Evolutionary conservation across 352 stramenopile genomes (phyloP), one percentile per base, ranked within the genome.

Genomic region (Pythium scleroteichum): DNA sequence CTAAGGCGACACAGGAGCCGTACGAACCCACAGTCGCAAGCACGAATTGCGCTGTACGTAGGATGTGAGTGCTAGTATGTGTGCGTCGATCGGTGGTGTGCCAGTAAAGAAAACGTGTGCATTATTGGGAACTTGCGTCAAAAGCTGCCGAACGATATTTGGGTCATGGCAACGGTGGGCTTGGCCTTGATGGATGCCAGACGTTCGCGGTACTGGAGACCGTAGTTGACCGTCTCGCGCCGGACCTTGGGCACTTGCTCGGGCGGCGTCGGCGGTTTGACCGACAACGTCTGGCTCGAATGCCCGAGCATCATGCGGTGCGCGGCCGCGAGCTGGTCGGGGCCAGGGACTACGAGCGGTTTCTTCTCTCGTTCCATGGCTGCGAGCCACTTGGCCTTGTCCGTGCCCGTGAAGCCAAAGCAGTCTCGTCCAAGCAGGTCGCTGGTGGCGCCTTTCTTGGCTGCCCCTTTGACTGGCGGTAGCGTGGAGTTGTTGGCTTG

Each of bases 271-370:
- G 85, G 85, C 29, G 79, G 83, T 27, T 89, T 90, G 53, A 92
- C 79, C 22, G 79, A 87, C 16, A 85, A 62, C 53, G 88, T 91
- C 55, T 92, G 83, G 63, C 85, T 94, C 24, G 85, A 92, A 47
- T 94, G 82, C 8, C 85, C 85, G 16, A 94, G 69, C 85, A 94
- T 94, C 40, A 94, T 52, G 17, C 85, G 81, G 51, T 92, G 81
- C 35, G 83, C 85, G 7, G 79, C 79, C n/a, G 85, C 85, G 12
- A 89, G 58, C 54, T 94, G 85, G 59, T 87, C 86, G 1, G 85
- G 79, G 0, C 79, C 73, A 6, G 85, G 85, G 14, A 84, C 76
- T 13, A 76, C 71, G 9, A 87, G 63, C 13, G 82, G 69, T 22
- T 89, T 90, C 65, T 88, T 90, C 27, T 90, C 69, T 10, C 61